Evolutionary conservation across 495 filamentous ascomycete genomes (phyloP).

Genomic region (Achaetomiella virescens): DNA sequence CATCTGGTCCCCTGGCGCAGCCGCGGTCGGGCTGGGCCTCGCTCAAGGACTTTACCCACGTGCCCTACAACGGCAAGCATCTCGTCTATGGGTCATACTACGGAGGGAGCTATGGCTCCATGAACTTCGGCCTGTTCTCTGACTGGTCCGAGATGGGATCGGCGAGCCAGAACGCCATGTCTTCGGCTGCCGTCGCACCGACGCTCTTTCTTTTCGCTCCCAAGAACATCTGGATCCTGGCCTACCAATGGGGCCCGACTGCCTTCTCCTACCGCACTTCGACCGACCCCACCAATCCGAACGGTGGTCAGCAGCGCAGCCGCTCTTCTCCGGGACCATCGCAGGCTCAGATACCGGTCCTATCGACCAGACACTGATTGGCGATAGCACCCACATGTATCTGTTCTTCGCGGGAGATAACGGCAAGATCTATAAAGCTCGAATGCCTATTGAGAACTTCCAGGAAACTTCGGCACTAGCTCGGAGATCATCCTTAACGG

Average conservation of each 20-base stretch:
- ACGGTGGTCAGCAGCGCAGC: slow-evolving; percentile 50
- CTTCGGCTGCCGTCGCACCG: slow-evolving; percentile 47
- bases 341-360: slow-evolving; percentile 40
- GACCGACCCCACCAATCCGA: slow-evolving; percentile 49
- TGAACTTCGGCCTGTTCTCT: slow-evolving; percentile 51
- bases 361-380: slow-evolving; percentile 58
- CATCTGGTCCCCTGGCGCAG: slow-evolving; percentile 39
- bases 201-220: slow-evolving; percentile 57
- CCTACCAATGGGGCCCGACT: slow-evolving; percentile 54
- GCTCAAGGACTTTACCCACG: slow-evolving; percentile 54
- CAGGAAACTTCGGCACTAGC: slow-evolving; percentile 48
- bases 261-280: slow-evolving; percentile 55
- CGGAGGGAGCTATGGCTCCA: slow-evolving; percentile 46
- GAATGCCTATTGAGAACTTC: slow-evolving; percentile 54
- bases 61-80: slow-evolving; percentile 48
- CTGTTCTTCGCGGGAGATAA: slow-evolving; percentile 65
- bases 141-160: slow-evolving; percentile 51
- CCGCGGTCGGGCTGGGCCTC: slow-evolving; percentile 48
- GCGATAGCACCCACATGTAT: slow-evolving; percentile 52
- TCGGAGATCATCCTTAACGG: slow-evolving; percentile 45
- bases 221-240: slow-evolving; percentile 54
- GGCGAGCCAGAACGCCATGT: slow-evolving; percentile 49
- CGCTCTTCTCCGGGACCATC: slow-evolving; percentile 53
- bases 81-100: slow-evolving; percentile 48
- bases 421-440: slow-evolving; percentile 56